phyloP scores from a whole-genome alignment of 23 red algal genomes.

The Gracilaria domingensis region DNA sequence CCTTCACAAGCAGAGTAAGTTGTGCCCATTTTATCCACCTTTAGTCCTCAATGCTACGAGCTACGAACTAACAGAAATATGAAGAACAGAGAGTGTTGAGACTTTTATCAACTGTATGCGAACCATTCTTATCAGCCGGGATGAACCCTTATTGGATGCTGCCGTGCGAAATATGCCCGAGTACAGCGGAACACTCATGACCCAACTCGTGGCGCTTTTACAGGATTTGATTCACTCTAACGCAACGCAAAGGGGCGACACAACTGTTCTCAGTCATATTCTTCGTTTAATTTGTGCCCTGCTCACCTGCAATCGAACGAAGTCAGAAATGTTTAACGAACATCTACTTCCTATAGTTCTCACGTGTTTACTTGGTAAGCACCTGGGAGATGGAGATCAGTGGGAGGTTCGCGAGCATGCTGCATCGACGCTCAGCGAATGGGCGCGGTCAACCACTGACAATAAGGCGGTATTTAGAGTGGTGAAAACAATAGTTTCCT shows the following conservation, averaged over 20 bases:
- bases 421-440: not conserved
- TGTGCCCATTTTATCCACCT: not conserved
- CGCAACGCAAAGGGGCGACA: not conserved
- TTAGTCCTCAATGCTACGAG: not conserved
- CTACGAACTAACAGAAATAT: not conserved
- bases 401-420: conserved; percentile 35
- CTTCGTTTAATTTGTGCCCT: conserved; percentile 5
- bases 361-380: conserved; percentile 45
- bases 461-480: not conserved
- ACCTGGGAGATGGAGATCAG: conserved; percentile 47
- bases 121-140: conserved; percentile 7
- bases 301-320: not conserved
- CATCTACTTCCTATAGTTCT: conserved; percentile 16
- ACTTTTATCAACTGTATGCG: not conserved
- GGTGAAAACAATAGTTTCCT: conserved; percentile 53
- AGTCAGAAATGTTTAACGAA: conserved; percentile 29
- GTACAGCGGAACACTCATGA: not conserved
- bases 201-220: not conserved
- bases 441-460: not conserved
- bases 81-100: not conserved
- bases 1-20: not conserved
- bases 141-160: not conserved
- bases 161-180: not conserved
- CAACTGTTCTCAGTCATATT: conserved; percentile 18
- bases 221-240: not conserved